These are phyloP conservation scores for Alloteropsis semialata DNA, from an alignment of 176 grass and related monocot species.

Conservation along the genomic window DNA sequence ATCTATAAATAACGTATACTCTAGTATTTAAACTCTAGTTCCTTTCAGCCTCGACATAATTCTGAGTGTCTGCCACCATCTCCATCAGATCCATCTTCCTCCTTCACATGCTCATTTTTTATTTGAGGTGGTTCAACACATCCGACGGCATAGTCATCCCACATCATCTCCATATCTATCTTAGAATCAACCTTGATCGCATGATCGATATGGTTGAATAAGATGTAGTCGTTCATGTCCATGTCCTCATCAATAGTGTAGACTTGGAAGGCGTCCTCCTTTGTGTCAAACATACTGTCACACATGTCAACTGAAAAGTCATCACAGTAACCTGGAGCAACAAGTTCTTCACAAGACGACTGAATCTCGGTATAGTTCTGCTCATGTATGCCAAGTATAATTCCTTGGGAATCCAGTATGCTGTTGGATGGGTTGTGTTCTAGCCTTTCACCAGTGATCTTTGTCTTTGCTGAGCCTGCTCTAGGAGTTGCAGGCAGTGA, in stretches of 20 bases:
- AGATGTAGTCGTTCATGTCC: constrained; percentile 35
- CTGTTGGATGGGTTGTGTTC: constrained; percentile 7
- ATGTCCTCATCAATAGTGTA: constrained; percentile 29
- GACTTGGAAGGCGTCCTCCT: constrained; percentile 20
- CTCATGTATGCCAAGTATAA: neutral
- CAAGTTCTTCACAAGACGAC: constrained; percentile 15
- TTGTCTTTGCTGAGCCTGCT: neutral
- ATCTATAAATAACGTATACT: too few relatives aligned
- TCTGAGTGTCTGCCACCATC: too few relatives aligned
- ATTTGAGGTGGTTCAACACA: too few relatives aligned
- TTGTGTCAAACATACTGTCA: constrained; percentile 37
- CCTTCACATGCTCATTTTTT: too few relatives aligned
- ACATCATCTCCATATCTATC: constrained; percentile 50
- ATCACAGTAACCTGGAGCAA: too few relatives aligned
- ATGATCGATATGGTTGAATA: constrained; percentile 49
- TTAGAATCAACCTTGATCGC: constrained; percentile 9
- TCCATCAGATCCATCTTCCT: too few relatives aligned
- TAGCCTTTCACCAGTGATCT: neutral
- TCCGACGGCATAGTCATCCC: constrained; percentile 27
- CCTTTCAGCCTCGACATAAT: too few relatives aligned
- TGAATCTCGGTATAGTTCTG: neutral
- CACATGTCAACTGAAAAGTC: constrained; percentile 42
- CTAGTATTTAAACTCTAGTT: too few relatives aligned
- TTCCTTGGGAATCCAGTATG: neutral
- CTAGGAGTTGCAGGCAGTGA: neutral